phyloP scores from a whole-genome alignment of 331 rosid species.

The Cydonia oblonga region DNA sequence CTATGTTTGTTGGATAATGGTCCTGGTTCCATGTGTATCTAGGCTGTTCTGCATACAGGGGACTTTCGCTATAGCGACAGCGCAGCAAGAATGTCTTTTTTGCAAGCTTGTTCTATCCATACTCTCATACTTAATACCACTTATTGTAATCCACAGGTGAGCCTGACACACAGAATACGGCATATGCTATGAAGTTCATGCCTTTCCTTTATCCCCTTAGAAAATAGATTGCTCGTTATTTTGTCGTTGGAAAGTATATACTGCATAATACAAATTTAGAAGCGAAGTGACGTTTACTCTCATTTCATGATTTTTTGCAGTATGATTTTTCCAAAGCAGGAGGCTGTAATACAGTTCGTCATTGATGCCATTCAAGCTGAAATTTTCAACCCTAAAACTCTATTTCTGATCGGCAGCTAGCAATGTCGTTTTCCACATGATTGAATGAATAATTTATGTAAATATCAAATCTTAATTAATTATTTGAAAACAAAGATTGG shows the following conservation, averaged over 20 bases:
- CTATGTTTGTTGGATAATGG: constrained; percentile 1
- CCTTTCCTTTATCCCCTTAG: not conserved
- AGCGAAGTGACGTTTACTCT: not conserved
- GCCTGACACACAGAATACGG: constrained; percentile 6
- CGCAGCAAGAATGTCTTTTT: constrained; percentile 36
- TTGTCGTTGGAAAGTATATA: not conserved
- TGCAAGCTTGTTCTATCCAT: constrained; percentile 40
- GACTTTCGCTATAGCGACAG: constrained; percentile 79
- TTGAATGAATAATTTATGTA: too few relatives aligned
- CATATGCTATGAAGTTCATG: too few relatives aligned
- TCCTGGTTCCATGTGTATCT: constrained; percentile 12
- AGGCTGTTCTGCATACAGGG: constrained; percentile 88
- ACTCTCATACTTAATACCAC: constrained; percentile 87
- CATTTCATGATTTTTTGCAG: constrained; percentile 43
- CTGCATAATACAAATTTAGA: not conserved
- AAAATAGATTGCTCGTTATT: not conserved
- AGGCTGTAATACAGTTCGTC: constrained; percentile 86
- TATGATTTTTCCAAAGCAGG: constrained; percentile 92
- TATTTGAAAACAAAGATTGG: too few relatives aligned
- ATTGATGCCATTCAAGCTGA: constrained; percentile 90
- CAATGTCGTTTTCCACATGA: too few relatives aligned
- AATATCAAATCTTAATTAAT: too few relatives aligned
- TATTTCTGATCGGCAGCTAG: constrained; percentile 91
- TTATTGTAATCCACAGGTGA: constrained; percentile 86
- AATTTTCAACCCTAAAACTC: constrained; percentile 79